Evolutionary conservation across 352 stramenopile species (phyloP), one percentile per base, ranked within the genome.

Genomic region (Pythium phragmitis): DNA sequence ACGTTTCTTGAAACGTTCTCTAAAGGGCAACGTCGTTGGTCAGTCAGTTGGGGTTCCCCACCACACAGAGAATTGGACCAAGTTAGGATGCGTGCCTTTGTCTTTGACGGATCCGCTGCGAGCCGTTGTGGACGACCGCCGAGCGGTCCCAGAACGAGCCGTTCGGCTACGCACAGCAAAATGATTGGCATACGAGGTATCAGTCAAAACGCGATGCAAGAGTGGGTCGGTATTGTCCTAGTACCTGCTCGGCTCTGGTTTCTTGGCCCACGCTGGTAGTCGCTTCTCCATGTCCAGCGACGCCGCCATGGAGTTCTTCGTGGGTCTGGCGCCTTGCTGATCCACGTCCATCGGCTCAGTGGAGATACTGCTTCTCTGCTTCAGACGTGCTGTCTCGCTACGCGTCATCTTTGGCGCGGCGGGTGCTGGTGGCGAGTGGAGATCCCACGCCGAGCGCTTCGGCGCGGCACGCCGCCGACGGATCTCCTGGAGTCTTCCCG

Each of bases 1-100:
- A 62, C 54, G 26, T 72, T 72, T 57, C 65, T 72, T 16, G 66
- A 52, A 0, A 51, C n/a, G 37, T 72, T 72, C 46, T 70, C 57
- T 69, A 26, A 26, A 17, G 2, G 28, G 7, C 21, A 47, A 23
- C 42, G 42, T 23, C 16, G 42, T 48, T 48, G 42, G n/a, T 48
- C 8, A 26, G n/a, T 23, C 42, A 48, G 2, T 48, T 23, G 42
- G 23, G 7, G 5, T 23, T 12, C 37, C 14, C 11, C 14, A 16
- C 37, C 11, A 42, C 26, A 30, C 26, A 30, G 26, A 30, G 26
- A 30, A 30, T 5, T 30, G 26, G 37, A 17, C 2, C 7, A 9
- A 42, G 14, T 16, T 42, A 4, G n/a, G 16, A 23, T 48, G 8
- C 36, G n/a, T 23, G 53, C 58, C 58, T 58, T 65, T 65, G 23